A percentile compares a stretch with the other conserved stretches of the same genome.
phyloP scores from a whole-genome alignment of 345 rosid genomes.

The Boechera divaricarpa region DNA sequence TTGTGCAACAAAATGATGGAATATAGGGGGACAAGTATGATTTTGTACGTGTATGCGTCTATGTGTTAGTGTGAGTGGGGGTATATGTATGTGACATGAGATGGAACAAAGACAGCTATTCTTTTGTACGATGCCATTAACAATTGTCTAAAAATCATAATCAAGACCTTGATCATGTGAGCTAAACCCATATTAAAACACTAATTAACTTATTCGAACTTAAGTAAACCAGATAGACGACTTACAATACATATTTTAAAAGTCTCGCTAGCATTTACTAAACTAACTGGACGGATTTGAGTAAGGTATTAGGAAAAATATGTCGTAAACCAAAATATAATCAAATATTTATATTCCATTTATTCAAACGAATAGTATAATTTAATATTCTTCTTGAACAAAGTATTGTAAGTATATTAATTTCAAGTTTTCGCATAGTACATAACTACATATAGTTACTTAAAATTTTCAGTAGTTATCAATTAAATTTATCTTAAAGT shows the following conservation, averaged over 20 bases:
- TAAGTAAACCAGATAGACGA: conserved; percentile 17
- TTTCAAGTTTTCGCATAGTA: not conserved
- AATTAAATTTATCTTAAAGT: not conserved
- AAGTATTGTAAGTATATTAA: not conserved
- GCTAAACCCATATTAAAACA: conserved; percentile 7
- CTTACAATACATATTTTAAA: conserved; percentile 3
- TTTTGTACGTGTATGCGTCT: conserved; percentile 31
- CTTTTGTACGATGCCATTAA: conserved; percentile 29
- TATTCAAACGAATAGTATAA: not conserved
- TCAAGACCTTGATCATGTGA: conserved; percentile 33
- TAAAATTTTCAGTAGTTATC: not conserved
- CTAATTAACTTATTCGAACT: not conserved
- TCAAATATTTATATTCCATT: not conserved
- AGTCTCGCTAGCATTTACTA: not conserved
- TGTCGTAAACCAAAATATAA: not conserved
- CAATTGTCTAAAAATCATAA: conserved; percentile 11
- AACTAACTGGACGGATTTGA: not conserved
- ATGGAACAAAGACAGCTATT: conserved; percentile 35
- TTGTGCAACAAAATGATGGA: conserved; percentile 14
- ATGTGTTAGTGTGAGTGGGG: conserved; percentile 36
- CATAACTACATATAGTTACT: not conserved
- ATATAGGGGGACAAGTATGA: conserved; percentile 13
- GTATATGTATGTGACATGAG: conserved; percentile 19
- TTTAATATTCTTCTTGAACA: not conserved
- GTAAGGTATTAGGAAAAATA: not conserved